Conservation (phyloP, 257 asterid species). For the Cynanchum wilfordii region DNA sequence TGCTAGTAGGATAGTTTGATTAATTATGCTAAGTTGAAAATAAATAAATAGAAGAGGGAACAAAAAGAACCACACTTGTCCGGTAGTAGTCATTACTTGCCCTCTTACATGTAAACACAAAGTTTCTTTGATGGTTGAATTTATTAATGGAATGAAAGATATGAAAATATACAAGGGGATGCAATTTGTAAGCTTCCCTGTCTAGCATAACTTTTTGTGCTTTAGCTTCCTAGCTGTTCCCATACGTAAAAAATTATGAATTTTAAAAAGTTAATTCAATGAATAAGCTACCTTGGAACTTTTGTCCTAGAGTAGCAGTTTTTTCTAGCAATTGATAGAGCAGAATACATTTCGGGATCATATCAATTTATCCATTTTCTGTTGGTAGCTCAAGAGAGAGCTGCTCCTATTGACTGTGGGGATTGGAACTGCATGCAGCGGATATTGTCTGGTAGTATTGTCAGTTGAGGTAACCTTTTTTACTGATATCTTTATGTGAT, state of each 20-base stretch:
- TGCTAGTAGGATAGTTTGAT: not conserved
- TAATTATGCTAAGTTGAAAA: not conserved
- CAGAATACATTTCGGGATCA: not conserved
- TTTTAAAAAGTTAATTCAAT: not conserved
- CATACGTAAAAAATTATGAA: not conserved
- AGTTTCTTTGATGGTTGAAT: not conserved
- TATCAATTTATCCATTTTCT: not conserved
- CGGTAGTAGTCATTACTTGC: not conserved
- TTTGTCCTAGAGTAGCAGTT: not conserved
- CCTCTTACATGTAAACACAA: not conserved
- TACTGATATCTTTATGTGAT: not conserved
- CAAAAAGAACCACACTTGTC: not conserved
- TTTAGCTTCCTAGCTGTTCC: not conserved
- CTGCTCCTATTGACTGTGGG: constrained; percentile 68
- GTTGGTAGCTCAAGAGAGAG: constrained; percentile 89
- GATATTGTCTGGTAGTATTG: constrained; percentile 76
- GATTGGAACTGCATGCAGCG: constrained; percentile 84
- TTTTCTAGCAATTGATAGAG: not conserved
- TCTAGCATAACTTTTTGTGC: too few relatives aligned
- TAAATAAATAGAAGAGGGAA: not conserved
- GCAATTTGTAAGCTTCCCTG: not conserved
- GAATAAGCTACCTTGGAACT: not conserved
- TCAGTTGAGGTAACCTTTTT: constrained; percentile 59
- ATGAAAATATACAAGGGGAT: not conserved
- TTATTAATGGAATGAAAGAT: not conserved